Evolutionary conservation across 2,329 filamentous ascomycete species (phyloP).

Genomic region (Paecilomyces variotii): DNA sequence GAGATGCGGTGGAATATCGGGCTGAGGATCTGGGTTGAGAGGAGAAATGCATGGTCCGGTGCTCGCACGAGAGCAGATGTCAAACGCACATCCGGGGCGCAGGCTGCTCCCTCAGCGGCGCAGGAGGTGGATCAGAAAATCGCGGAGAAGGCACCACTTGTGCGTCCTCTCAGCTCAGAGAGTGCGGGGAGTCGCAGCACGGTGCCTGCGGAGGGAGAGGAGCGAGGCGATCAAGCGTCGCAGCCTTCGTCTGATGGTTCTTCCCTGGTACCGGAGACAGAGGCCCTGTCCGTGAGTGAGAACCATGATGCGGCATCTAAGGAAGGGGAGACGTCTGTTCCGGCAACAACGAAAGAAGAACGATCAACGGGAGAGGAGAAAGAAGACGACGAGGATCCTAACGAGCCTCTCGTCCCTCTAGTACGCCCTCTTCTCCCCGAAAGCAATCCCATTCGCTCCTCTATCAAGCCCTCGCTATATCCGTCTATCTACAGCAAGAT

Average conservation of each 20-base stretch:
- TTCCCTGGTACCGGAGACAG: neutral
- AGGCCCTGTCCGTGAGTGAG: neutral
- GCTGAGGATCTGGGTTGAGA: slow-evolving; percentile 66
- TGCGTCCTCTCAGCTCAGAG: neutral
- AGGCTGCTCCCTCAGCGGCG: slow-evolving; percentile 4
- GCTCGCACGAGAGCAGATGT: slow-evolving; percentile 39
- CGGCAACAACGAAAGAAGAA: slow-evolving; percentile 3
- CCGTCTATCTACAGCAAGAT: slow-evolving; percentile 84
- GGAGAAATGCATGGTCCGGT: slow-evolving; percentile 79
- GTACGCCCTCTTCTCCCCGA: slow-evolving; percentile 64
- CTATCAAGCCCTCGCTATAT: slow-evolving; percentile 67
- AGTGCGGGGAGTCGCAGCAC: neutral
- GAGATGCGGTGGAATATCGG: slow-evolving; percentile 75
- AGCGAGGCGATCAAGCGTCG: neutral
- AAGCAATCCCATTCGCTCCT: slow-evolving; percentile 66
- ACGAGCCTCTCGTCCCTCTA: slow-evolving; percentile 62
- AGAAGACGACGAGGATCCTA: slow-evolving; percentile 23
- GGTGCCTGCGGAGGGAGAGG: neutral
- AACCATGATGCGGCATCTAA: neutral
- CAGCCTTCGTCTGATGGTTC: neutral
- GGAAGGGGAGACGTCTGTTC: neutral
- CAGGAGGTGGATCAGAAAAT: neutral
- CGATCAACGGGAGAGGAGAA: slow-evolving; percentile 23
- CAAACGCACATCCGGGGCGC: neutral
- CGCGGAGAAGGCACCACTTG: neutral